Conservation (phyloP, 1,284 basidiomycete genomes). For the Apiotrichum veenhuisii region DNA sequence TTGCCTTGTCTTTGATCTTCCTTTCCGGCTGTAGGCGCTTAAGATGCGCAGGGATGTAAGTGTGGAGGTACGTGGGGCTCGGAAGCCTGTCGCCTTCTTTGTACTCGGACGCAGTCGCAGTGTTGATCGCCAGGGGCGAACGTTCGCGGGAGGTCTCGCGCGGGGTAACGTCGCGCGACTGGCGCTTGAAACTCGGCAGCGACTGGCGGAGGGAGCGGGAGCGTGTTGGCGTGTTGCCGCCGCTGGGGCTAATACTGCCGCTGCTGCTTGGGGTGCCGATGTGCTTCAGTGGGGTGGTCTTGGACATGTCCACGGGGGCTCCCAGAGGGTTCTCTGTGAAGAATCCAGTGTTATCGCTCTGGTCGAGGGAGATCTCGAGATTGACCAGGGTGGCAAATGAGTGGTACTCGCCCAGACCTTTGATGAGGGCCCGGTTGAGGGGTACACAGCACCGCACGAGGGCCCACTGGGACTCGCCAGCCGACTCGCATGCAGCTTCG, state of each 20-base stretch:
- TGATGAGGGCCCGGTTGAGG: conserved; percentile 52
- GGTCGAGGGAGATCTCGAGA: conserved; percentile 30
- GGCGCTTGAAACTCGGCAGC: not conserved
- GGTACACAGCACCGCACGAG: conserved; percentile 60
- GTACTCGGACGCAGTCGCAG: not conserved
- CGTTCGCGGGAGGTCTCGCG: not conserved
- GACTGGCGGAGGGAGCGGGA: conserved; percentile 2
- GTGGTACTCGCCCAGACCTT: conserved; percentile 44
- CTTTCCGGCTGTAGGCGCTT: not conserved
- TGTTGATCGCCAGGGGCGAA: conserved; percentile 1
- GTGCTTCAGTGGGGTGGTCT: conserved; percentile 14
- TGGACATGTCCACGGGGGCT: conserved; percentile 19
- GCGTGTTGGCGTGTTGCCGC: not conserved
- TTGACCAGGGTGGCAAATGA: conserved; percentile 45
- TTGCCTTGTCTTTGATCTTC: no score
- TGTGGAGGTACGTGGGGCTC: conserved; percentile 7
- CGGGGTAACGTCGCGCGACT: not conserved
- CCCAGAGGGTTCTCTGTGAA: no score
- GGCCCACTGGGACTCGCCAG: conserved; percentile 44
- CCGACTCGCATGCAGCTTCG: conserved; percentile 19
- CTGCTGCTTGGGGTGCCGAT: not conserved
- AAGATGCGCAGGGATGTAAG: conserved; percentile 2
- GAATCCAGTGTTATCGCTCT: conserved; percentile 10
- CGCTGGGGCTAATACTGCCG: not conserved
- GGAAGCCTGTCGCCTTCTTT: not conserved